Evolutionary conservation across 345 rosid species (phyloP).

Genomic region (Viola odorata): DNA sequence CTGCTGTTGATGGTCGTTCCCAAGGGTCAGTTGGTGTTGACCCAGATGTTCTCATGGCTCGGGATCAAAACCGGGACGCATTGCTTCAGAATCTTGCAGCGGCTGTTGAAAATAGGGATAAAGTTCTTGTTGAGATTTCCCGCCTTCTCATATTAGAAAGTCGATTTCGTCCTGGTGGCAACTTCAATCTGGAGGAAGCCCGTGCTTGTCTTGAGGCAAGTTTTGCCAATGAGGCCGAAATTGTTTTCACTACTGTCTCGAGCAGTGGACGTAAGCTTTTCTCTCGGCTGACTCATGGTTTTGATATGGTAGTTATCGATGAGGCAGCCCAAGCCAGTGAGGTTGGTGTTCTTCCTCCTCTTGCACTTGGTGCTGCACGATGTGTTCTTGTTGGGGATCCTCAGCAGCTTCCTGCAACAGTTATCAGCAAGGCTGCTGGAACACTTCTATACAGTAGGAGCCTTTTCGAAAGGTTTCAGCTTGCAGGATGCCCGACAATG

Average conservation of each 20-base stretch:
- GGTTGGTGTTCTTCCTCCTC: constrained; percentile 93
- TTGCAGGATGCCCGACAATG: constrained; percentile 96
- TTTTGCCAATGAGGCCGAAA: constrained; percentile 98
- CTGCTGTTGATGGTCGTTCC: constrained; percentile 71
- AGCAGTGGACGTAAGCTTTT: constrained; percentile 98
- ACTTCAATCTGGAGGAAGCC: constrained; percentile 93
- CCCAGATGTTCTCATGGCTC: constrained; percentile 82
- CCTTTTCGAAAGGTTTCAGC: constrained; percentile 97
- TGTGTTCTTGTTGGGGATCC: constrained; percentile 99
- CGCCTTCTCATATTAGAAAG: constrained; percentile 83
- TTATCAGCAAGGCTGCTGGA: constrained; percentile 97
- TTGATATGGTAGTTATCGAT: constrained; percentile 98
- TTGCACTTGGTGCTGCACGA: constrained; percentile 90
- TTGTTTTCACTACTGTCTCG: constrained; percentile 97
- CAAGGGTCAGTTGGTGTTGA: constrained; percentile 99
- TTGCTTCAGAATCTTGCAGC: constrained; percentile 91
- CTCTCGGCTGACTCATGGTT: constrained; percentile 96
- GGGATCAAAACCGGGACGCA: constrained; percentile 85
- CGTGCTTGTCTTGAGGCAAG: constrained; percentile 97
- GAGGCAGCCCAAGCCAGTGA: constrained; percentile 99
- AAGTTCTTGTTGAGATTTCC: constrained; percentile 95
- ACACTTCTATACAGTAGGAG: constrained; percentile 92
- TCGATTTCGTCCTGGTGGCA: constrained; percentile 69
- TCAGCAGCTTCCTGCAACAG: constrained; percentile 99
- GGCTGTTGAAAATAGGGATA: constrained; percentile 89